A percentile compares a stretch with the other conserved stretches of the same genome.
phyloP scores from a whole-genome alignment of 2,329 filamentous ascomycete genomes.

The Neofusicoccum kwambonambiense region DNA sequence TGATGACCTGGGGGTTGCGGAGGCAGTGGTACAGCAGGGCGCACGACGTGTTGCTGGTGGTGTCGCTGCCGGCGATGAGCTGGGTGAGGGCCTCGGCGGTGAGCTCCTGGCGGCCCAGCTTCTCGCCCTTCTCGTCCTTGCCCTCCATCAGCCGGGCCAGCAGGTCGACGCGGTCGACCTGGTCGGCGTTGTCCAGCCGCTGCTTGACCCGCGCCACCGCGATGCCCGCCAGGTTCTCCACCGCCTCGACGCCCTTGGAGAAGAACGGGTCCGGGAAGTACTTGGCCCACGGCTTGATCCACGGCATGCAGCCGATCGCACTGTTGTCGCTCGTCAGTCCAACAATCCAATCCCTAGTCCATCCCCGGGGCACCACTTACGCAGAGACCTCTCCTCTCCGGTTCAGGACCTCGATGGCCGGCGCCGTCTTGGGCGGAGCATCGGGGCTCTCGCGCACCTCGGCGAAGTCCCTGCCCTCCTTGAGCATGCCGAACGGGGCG shows the following conservation, averaged over 20 bases:
- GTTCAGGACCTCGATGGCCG: constrained; percentile 86
- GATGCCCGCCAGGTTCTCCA: constrained; percentile 81
- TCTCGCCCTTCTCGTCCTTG: constrained; percentile 74
- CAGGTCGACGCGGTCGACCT: constrained; percentile 71
- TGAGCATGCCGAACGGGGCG: constrained; percentile 79
- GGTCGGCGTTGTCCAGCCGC: constrained; percentile 65
- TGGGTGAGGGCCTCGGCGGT: constrained; percentile 89
- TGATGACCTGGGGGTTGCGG: constrained; percentile 66
- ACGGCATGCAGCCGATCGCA: constrained; percentile 71
- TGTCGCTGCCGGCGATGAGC: constrained; percentile 77
- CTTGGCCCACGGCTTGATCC: constrained; percentile 74
- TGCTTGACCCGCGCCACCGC: constrained; percentile 78
- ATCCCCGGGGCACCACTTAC: constrained; percentile 26
- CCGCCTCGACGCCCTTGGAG: constrained; percentile 67
- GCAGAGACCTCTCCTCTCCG: constrained; percentile 82
- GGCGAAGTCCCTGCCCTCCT: constrained; percentile 71
- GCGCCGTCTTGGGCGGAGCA: constrained; percentile 64
- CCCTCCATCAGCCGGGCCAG: constrained; percentile 83
- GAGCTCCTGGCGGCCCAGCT: constrained; percentile 73
- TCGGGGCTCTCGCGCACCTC: constrained; percentile 66
- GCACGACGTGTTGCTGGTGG: constrained; percentile 77
- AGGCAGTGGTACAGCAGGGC: constrained; percentile 77
- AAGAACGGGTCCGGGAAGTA: constrained; percentile 84
- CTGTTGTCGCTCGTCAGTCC: constrained; percentile 25
- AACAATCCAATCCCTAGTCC: too few species aligned